Percentiles rank a stretch among this genome's conserved stretches.
Conservation (phyloP, 192 early-diverging fungal species). For the Coemansia sp. region DNA sequence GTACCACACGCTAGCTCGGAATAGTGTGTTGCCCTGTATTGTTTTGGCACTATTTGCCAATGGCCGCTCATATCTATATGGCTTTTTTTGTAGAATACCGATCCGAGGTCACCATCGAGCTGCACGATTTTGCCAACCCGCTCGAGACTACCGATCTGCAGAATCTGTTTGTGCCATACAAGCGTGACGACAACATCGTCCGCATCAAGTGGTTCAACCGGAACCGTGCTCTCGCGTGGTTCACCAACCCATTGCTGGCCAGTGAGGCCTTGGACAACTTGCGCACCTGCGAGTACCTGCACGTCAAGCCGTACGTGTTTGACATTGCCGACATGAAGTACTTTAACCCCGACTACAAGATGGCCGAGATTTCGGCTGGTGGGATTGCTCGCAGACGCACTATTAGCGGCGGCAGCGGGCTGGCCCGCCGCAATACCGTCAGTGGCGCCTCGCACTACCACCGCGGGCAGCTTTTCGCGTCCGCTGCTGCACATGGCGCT, state of each 20-base stretch:
- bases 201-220: slow-evolving; percentile 56
- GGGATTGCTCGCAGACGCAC: slow-evolving; percentile 46
- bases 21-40: background rate
- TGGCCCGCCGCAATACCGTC: slow-evolving; percentile 54
- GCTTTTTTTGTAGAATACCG: slow-evolving; percentile 41
- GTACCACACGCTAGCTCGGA: slow-evolving; percentile 1
- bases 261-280: slow-evolving; percentile 45
- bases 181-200: slow-evolving; percentile 53
- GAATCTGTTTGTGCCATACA: slow-evolving; percentile 40
- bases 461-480: slow-evolving; percentile 43
- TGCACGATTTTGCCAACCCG: slow-evolving; percentile 50
- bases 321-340: slow-evolving; percentile 45
- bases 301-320: slow-evolving; percentile 47
- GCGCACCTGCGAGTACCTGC: slow-evolving; percentile 43
- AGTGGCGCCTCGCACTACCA: slow-evolving; percentile 55
- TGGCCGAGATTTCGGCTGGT: slow-evolving; percentile 28
- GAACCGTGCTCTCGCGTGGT: slow-evolving; percentile 53
- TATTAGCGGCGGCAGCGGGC: slow-evolving; percentile 39
- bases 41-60: background rate
- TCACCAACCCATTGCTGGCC: slow-evolving; percentile 41
- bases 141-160: slow-evolving; percentile 51
- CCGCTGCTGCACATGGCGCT: slow-evolving; percentile 10
- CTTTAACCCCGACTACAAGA: slow-evolving; percentile 47
- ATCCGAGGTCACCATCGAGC: slow-evolving; percentile 52
- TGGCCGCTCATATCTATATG: background rate